Base-by-base conservation (phyloP, 352 stramenopile species). In the Phytopythium sindhum region DNA sequence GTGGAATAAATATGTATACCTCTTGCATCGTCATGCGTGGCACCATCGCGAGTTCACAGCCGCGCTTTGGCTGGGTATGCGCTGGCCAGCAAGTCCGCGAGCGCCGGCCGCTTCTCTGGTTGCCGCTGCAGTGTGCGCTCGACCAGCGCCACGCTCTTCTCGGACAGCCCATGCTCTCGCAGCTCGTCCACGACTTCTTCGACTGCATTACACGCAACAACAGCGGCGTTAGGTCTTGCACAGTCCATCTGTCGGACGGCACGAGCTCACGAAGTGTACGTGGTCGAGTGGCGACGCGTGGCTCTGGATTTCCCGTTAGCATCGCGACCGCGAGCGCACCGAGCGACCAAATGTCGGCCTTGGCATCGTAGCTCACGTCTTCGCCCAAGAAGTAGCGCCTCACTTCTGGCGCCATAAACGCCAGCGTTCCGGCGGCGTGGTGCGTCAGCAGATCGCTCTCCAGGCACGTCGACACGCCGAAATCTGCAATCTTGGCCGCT, bases 391-490 rank as follows among this genome's bases (percentile, higher is more conserved):
- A 90, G 64, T 87, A 94, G 4, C 77, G 72, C 14, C 84, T 72
- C 63, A 94, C 81, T 63, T 94, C 84, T 1, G 86, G 86, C 4
- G 86, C 86, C 86, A 93, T 94, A 61, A 89, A 94, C 44, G 80
- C 79, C 48, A 94, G 70, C 15, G 86, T 94, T 2, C 82, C 86
- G 9, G 86, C 86, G 21, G 82, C 81, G 41, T 93, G 84, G 50
- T 89, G 81, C 0, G 84, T 94, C 47, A 91, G 61, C 53, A 91
- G 58, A 26, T 88, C 69, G 64, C 78, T 93, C 52, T 90, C 81
- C 24, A 94, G 69, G 37, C 80, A 86, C 4, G 82, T 94, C 2
- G 86, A 94, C 19, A 94, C 86, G n/a, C 84, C 86, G 63, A 94
- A 94, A 54, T 94, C 86, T 0, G 86, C 84, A 15, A 93, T 90